phyloP scores from a whole-genome alignment of 2,329 filamentous ascomycete genomes.

The Alternaria hordeiaustralica region DNA sequence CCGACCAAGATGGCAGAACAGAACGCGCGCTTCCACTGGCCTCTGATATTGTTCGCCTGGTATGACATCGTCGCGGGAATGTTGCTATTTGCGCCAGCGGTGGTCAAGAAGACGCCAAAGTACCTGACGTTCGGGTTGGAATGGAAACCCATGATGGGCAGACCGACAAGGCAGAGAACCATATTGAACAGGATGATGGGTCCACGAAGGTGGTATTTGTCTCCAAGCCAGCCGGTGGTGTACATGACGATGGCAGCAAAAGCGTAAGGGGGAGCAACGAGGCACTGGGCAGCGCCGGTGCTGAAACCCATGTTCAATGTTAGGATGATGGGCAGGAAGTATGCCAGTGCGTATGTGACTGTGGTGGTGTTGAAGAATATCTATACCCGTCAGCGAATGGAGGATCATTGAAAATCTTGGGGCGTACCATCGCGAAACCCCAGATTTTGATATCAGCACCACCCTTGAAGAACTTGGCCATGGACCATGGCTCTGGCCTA shows the following conservation, averaged over 20 bases:
- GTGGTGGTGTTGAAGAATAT: slow-evolving; percentile 71
- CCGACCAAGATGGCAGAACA: slow-evolving; percentile 77
- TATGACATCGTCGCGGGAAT: slow-evolving; percentile 77
- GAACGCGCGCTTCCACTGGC: slow-evolving; percentile 87
- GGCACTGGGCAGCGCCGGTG: slow-evolving; percentile 69
- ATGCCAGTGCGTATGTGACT: slow-evolving; percentile 76
- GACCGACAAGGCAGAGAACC: slow-evolving; percentile 69
- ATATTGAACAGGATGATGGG: slow-evolving; percentile 42
- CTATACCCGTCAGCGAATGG: slow-evolving; percentile 25
- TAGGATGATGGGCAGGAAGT: slow-evolving; percentile 80
- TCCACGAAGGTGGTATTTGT: slow-evolving; percentile 70
- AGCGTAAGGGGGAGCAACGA: slow-evolving; percentile 62
- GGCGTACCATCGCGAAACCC: slow-evolving; percentile 55
- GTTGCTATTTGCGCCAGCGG: slow-evolving; percentile 78
- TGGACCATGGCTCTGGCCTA: slow-evolving; percentile 55
- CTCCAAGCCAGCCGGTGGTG: slow-evolving; percentile 69
- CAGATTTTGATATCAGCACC: slow-evolving; percentile 61
- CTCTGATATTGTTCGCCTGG: slow-evolving; percentile 86
- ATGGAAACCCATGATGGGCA: slow-evolving; percentile 76
- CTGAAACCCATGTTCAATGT: slow-evolving; percentile 67
- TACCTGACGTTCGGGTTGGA: slow-evolving; percentile 65
- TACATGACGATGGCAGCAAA: slow-evolving; percentile 48
- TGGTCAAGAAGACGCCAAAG: slow-evolving; percentile 77
- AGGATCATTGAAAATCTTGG: too few species aligned
- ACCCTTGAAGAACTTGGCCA: slow-evolving; percentile 56